Percentiles rank a stretch among this genome's conserved stretches.
phyloP scores from a whole-genome alignment of 164 flowering plant genomes.

The Sedum album region DNA sequence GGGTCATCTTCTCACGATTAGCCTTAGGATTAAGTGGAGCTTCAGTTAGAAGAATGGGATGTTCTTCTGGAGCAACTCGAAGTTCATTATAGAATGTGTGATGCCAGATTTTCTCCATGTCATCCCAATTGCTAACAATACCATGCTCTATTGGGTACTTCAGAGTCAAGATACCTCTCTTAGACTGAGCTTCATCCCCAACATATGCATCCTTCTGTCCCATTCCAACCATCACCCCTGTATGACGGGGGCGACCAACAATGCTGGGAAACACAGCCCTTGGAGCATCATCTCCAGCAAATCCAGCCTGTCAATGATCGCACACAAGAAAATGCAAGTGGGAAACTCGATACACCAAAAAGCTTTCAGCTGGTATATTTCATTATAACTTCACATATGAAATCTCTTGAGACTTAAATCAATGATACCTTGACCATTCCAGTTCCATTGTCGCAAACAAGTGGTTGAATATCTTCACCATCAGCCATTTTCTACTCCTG shows the following conservation, averaged over 20 bases:
- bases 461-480: neutral
- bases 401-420: too few relatives aligned
- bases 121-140: conserved; percentile 81
- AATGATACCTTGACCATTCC: neutral
- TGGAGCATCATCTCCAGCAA: conserved; percentile 59
- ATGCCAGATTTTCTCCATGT: conserved; percentile 14
- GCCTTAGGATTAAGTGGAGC: conserved; percentile 28
- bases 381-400: neutral
- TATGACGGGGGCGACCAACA: neutral
- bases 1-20: conserved; percentile 9
- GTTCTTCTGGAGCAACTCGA: conserved; percentile 60
- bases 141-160: conserved; percentile 84
- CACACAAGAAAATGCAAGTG: neutral
- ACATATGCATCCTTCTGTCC: neutral
- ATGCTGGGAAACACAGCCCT: conserved; percentile 65
- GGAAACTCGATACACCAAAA: neutral
- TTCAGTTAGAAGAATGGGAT: conserved; percentile 68
- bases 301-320: neutral
- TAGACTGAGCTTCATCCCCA: neutral
- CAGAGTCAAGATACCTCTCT: conserved; percentile 23
- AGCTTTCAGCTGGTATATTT: neutral
- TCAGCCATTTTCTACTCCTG: neutral
- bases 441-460: conserved; percentile 1
- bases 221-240: neutral
- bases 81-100: conserved; percentile 3